These are phyloP conservation scores for Exophiala spinifera DNA, from an alignment of 2,329 filamentous ascomycete species.

Conservation along the genomic window DNA sequence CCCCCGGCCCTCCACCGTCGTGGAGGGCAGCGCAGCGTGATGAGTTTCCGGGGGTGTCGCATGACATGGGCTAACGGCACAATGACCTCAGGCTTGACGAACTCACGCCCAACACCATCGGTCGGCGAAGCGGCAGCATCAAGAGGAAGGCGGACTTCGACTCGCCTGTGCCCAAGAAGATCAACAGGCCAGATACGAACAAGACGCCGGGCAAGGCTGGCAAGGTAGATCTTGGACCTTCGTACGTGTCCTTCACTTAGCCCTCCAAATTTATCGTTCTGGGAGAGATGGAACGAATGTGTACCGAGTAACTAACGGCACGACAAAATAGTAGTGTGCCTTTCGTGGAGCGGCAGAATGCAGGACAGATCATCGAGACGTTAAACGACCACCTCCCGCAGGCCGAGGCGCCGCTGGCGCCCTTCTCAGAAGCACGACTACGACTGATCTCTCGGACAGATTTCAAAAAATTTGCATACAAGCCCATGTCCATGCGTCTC, in stretches of 20 bases:
- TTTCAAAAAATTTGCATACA: slow-evolving; percentile 85
- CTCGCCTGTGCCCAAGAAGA: slow-evolving; percentile 43
- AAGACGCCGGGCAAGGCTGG: slow-evolving; percentile 12
- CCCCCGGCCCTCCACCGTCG: too few species aligned
- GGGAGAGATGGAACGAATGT: too few species aligned
- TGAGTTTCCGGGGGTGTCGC: too few species aligned
- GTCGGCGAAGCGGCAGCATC: slow-evolving; percentile 42
- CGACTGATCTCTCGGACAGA: slow-evolving; percentile 84
- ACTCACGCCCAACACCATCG: slow-evolving; percentile 62
- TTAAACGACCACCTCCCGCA: slow-evolving; percentile 72
- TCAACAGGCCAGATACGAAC: slow-evolving; percentile 43
- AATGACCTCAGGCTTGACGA: slow-evolving; percentile 58
- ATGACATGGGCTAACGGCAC: background rate
- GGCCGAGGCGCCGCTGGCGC: slow-evolving; percentile 67
- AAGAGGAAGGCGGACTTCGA: slow-evolving; percentile 55
- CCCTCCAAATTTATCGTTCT: background rate
- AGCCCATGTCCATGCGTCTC: slow-evolving; percentile 90
- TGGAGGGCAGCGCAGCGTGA: too few species aligned
- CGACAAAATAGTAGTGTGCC: slow-evolving; percentile 50
- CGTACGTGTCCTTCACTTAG: slow-evolving; percentile 12
- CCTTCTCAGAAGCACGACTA: slow-evolving; percentile 72
- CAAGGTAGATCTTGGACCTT: slow-evolving; percentile 8
- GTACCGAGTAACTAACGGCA: too few species aligned
- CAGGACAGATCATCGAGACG: slow-evolving; percentile 78
- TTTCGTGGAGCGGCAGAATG: slow-evolving; percentile 73